Percentiles rank a stretch among this genome's conserved stretches.
These are phyloP conservation scores for Gilbertella persicaria DNA, from an alignment of 371 early-diverging fungal species.

Conservation along the genomic window DNA sequence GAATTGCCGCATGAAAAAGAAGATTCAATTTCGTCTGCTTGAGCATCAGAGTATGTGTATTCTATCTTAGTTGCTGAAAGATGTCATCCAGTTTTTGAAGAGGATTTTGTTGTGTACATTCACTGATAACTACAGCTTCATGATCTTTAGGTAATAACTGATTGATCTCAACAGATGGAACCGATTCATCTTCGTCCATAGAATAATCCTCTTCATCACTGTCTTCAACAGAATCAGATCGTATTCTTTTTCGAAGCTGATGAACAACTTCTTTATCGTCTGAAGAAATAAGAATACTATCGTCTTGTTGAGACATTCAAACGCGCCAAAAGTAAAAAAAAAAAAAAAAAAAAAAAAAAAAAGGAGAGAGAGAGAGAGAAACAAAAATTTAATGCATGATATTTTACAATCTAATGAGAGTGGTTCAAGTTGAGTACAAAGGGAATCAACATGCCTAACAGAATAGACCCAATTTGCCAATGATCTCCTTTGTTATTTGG, in stretches of 20 bases:
- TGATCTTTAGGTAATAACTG: constrained; percentile 11
- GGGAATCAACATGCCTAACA: constrained; percentile 23
- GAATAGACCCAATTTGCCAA: constrained; percentile 9
- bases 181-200: not conserved
- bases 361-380: no score
- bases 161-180: not conserved
- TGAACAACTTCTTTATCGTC: no score
- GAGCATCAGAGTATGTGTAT: not conserved
- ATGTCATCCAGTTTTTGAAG: not conserved
- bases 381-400: not conserved
- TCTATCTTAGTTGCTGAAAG: not conserved
- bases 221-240: no score
- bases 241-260: no score
- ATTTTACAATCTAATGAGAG: constrained; percentile 18
- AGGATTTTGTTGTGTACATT: not conserved
- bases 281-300: constrained; percentile 7
- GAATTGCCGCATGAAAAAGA: not conserved
- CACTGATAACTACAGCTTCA: constrained; percentile 6
- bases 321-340: not conserved
- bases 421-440: constrained; percentile 24
- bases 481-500: constrained; percentile 3
- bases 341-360: not conserved
- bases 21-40: not conserved
- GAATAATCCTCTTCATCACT: not conserved
- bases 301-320: not conserved